phyloP scores from a whole-genome alignment of 768 basidiomycete species.

The Holtermannia corniformis region DNA sequence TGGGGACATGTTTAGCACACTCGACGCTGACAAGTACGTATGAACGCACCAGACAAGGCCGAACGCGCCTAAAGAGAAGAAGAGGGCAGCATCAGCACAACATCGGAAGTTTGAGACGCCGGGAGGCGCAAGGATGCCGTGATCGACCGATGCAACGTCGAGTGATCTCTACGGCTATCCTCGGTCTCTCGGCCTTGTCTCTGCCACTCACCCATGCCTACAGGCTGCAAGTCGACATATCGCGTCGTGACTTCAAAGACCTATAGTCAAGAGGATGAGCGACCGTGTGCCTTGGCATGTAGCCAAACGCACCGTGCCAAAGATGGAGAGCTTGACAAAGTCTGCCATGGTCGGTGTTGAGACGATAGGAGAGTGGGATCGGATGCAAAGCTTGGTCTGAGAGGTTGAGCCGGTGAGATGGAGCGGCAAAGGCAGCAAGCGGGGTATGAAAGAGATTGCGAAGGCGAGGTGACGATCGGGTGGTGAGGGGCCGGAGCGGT shows the following conservation, averaged over 20 bases:
- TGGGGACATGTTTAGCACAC: constrained; percentile 33
- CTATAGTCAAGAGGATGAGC: constrained; percentile 10
- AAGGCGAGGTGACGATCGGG: no score
- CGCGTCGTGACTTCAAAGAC: constrained; percentile 77
- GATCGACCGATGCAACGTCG: no score
- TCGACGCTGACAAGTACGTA: not conserved
- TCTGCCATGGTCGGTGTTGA: constrained; percentile 41
- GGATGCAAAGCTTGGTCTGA: no score
- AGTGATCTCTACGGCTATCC: no score
- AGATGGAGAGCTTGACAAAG: constrained; percentile 96
- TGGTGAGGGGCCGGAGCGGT: no score
- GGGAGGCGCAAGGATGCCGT: no score
- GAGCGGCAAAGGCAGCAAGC: no score
- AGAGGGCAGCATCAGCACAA: not conserved
- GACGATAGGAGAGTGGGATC: no score
- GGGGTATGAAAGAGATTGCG: no score
- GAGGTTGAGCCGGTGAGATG: no score
- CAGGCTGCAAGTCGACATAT: constrained; percentile 98
- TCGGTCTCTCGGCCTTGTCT: no score
- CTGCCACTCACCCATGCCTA: constrained; percentile 87
- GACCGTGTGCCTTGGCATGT: not conserved
- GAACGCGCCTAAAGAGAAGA: constrained; percentile 62
- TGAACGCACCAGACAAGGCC: constrained; percentile 83
- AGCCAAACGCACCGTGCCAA: constrained; percentile 63
- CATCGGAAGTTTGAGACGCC: not conserved